phyloP scores from a whole-genome alignment of 345 rosid species.

The Linum trigynum region DNA sequence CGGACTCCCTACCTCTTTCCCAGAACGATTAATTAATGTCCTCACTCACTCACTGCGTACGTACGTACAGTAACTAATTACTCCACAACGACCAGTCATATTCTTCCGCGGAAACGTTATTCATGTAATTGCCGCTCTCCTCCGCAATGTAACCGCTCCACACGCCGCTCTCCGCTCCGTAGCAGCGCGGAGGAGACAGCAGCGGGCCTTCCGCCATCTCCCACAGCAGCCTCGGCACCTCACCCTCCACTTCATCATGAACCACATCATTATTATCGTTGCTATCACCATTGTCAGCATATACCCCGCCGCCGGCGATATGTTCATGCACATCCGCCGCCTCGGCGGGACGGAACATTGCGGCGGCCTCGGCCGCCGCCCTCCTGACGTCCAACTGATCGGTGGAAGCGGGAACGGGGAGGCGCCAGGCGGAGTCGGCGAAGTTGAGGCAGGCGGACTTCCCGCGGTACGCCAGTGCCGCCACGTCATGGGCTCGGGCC shows the following conservation, averaged over 20 bases:
- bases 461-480: constrained; percentile 64
- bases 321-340: constrained; percentile 4
- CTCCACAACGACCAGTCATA: not conserved
- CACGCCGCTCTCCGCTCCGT: constrained; percentile 14
- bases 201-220: constrained; percentile 77
- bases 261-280: not conserved
- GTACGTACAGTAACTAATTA: too few relatives aligned
- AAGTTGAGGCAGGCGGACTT: constrained; percentile 78
- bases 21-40: too few relatives aligned
- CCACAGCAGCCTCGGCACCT: constrained; percentile 48
- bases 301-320: constrained; percentile 41
- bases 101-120: not conserved
- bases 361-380: constrained; percentile 64
- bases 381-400: constrained; percentile 59
- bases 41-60: too few relatives aligned
- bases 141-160: constrained; percentile 19
- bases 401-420: constrained; percentile 52
- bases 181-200: constrained; percentile 51
- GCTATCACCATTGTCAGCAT: too few relatives aligned
- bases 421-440: constrained; percentile 75
- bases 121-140: not conserved
- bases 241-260: constrained; percentile 17
- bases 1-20: too few relatives aligned
- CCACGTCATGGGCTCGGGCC: constrained; percentile 90
- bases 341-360: constrained; percentile 20